Conservation (phyloP, 495 filamentous ascomycete species). For the Penicillium argentinense region DNA sequence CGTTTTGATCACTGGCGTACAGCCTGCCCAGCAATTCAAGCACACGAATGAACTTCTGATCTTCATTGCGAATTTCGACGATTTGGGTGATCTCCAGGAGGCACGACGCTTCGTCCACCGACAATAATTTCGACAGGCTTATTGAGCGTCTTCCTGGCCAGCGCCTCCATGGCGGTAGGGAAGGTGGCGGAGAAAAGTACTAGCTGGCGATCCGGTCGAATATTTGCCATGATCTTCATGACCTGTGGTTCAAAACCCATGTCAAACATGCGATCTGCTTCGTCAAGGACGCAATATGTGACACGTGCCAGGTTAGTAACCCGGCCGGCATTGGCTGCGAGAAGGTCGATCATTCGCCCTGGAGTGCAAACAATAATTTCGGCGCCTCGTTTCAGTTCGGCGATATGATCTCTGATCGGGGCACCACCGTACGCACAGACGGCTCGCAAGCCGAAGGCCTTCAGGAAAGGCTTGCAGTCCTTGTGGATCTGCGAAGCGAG, state of each 20-base stretch:
- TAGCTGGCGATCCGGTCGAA: constrained; percentile 88
- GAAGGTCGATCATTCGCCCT: constrained; percentile 94
- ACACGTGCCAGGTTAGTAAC: constrained; percentile 88
- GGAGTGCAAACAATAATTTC: constrained; percentile 96
- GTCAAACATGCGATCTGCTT: constrained; percentile 99
- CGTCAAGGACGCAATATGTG: constrained; percentile 92
- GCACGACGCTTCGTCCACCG: constrained; percentile 87
- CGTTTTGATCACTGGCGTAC: constrained; percentile 72
- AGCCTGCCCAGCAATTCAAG: constrained; percentile 85
- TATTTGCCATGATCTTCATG: constrained; percentile 90
- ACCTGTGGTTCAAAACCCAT: constrained; percentile 99
- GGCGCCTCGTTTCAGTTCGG: constrained; percentile 89
- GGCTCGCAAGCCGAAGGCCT: constrained; percentile 82
- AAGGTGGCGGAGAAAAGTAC: constrained; percentile 97
- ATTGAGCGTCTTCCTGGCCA: constrained; percentile 84
- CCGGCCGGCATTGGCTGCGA: constrained; percentile 87
- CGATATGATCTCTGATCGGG: constrained; percentile 97
- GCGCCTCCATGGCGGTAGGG: constrained; percentile 86
- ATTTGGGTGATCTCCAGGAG: constrained; percentile 93
- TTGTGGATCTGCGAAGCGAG: constrained; percentile 91
- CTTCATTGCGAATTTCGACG: constrained; percentile 82
- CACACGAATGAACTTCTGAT: constrained; percentile 80
- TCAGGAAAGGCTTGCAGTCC: constrained; percentile 91
- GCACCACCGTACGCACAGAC: constrained; percentile 96
- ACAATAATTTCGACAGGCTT: constrained; percentile 90